Evolutionary conservation across 1,284 basidiomycete genomes (phyloP).

Genomic region (Gymnopus androsaceus): DNA sequence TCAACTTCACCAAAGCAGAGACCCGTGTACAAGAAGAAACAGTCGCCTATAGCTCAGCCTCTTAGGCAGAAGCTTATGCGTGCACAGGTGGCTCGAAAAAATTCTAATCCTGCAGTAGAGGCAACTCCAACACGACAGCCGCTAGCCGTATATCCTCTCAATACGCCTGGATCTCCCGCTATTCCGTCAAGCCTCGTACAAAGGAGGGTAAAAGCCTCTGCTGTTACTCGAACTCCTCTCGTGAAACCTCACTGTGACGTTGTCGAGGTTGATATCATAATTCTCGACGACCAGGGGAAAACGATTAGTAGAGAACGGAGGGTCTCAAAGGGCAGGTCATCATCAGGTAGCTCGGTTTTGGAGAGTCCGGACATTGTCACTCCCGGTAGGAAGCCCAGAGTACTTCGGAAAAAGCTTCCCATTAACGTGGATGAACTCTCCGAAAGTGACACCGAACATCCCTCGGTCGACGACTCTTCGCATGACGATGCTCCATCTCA

Average conservation of each 20-base stretch:
- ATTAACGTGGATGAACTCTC: too few species aligned
- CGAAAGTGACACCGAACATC: not conserved
- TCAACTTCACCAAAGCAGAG: slow-evolving; percentile 28
- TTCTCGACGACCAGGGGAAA: slow-evolving; percentile 60
- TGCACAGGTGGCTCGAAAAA: slow-evolving; percentile 1
- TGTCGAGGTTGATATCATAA: slow-evolving; percentile 65
- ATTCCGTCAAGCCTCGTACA: slow-evolving; percentile 20
- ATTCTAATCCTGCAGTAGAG: slow-evolving; percentile 9
- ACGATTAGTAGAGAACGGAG: slow-evolving; percentile 58
- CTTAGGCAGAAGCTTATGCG: slow-evolving; percentile 19
- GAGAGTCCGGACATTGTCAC: slow-evolving; percentile 6
- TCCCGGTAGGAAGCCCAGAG: too few species aligned
- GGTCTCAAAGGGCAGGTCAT: slow-evolving; percentile 31
- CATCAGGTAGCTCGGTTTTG: not conserved
- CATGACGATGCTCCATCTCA: not conserved
- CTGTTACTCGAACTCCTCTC: slow-evolving; percentile 32
- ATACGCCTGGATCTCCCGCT: slow-evolving; percentile 44
- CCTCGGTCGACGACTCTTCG: slow-evolving; percentile 9
- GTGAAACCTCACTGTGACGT: slow-evolving; percentile 42
- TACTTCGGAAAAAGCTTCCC: too few species aligned
- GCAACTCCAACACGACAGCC: slow-evolving; percentile 41
- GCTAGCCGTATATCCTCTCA: slow-evolving; percentile 41
- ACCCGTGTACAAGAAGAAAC: slow-evolving; percentile 33
- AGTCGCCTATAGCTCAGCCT: slow-evolving; percentile 28
- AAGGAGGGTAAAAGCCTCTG: slow-evolving; percentile 24